A percentile compares a stretch with the other conserved stretches of the same genome.
Conservation (phyloP, 2,329 filamentous ascomycete species). For the Pseudogymnoascus destructans region DNA sequence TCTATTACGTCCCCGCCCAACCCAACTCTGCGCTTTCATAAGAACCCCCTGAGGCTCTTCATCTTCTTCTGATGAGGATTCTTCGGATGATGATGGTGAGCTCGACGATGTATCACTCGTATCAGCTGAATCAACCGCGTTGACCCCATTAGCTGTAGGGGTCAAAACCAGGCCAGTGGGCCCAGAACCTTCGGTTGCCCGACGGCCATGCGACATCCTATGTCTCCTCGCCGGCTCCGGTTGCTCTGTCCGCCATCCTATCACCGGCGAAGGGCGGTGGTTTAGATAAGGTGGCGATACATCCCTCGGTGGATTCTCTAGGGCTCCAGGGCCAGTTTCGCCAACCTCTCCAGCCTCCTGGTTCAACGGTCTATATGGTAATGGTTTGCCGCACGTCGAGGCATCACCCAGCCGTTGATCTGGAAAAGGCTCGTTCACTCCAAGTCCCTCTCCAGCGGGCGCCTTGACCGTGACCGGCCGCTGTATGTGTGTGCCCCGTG, state of each 20-base stretch:
- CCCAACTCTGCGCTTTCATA: background rate
- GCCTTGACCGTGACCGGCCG: background rate
- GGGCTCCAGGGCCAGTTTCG: background rate
- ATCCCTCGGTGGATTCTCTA: background rate
- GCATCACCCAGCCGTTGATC: background rate
- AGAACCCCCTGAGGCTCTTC: background rate
- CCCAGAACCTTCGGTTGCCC: background rate
- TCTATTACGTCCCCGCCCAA: background rate
- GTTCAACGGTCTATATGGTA: background rate
- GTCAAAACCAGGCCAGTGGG: background rate
- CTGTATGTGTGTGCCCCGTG: background rate
- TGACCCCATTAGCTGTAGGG: background rate
- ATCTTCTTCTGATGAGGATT: background rate
- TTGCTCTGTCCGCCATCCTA: background rate
- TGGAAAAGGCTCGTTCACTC: background rate
- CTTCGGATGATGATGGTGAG: slow-evolving; percentile 1
- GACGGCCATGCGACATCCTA: background rate
- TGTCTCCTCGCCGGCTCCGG: background rate
- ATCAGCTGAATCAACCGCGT: background rate
- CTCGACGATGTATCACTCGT: background rate
- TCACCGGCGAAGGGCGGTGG: background rate
- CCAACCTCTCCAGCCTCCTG: background rate
- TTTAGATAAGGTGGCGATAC: background rate
- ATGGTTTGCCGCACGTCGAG: background rate
- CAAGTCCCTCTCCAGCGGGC: background rate